phyloP scores from a whole-genome alignment of 441 rosid genomes.

The Adansonia madagascariensis region DNA sequence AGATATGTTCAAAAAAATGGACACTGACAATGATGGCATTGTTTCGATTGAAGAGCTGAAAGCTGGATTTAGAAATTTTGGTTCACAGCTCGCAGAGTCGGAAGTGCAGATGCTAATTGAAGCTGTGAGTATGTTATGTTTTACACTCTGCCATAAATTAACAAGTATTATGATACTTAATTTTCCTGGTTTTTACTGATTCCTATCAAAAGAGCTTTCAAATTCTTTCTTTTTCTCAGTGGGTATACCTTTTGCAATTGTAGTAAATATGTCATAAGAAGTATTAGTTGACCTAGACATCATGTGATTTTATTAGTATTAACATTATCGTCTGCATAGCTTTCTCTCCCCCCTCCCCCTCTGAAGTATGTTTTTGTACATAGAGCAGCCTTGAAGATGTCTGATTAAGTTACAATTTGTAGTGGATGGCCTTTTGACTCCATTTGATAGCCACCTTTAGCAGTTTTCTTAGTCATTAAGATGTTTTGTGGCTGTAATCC shows the following conservation, averaged over 20 bases:
- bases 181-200: not conserved
- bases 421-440: too few relatives aligned
- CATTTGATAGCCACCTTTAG: too few relatives aligned
- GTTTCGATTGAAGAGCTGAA: too few relatives aligned
- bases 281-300: not conserved
- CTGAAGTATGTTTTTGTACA: not conserved
- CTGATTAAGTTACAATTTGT: not conserved
- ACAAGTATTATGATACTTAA: not conserved
- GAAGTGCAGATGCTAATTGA: slow-evolving; percentile 39
- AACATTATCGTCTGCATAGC: not conserved
- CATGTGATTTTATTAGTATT: not conserved
- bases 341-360: not conserved
- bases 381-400: not conserved
- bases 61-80: too few relatives aligned
- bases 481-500: too few relatives aligned
- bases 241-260: not conserved
- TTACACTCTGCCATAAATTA: not conserved
- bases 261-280: not conserved
- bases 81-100: too few relatives aligned
- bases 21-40: too few relatives aligned
- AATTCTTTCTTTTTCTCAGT: not conserved
- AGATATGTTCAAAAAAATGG: too few relatives aligned
- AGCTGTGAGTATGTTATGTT: slow-evolving; percentile 67
- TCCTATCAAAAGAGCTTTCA: not conserved
- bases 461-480: too few relatives aligned